Conservation (phyloP, 1,284 basidiomycete genomes). For the Ustilago cynodontis region DNA sequence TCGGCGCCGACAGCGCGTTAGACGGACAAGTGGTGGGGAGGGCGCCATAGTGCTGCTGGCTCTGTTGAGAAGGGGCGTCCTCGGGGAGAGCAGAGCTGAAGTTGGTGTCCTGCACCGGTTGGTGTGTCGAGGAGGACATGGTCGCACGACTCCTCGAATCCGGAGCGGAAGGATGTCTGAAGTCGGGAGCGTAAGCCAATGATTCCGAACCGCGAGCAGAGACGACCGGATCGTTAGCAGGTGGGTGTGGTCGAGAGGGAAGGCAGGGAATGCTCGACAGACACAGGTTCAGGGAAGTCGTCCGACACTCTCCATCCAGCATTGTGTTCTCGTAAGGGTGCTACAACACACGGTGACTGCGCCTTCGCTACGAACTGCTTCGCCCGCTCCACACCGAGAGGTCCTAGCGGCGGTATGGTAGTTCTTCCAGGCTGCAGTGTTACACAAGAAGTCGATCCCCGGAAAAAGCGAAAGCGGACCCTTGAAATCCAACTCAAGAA, state of each 20-base stretch:
- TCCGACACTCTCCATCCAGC: too few species aligned
- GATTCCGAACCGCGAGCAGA: too few species aligned
- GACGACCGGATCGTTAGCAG: not conserved
- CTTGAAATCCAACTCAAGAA: not conserved
- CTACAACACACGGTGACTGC: too few species aligned
- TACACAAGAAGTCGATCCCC: slow-evolving; percentile 7
- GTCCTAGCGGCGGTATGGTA: too few species aligned
- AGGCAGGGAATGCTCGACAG: too few species aligned
- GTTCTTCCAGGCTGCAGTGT: not conserved
- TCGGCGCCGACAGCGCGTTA: not conserved
- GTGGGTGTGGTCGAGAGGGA: not conserved
- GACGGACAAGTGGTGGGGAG: not conserved
- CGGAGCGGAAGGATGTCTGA: not conserved
- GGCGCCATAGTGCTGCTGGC: slow-evolving; percentile 12
- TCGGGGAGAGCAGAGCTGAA: slow-evolving; percentile 11
- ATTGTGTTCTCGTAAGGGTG: too few species aligned
- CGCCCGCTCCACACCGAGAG: too few species aligned
- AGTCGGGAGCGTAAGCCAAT: too few species aligned
- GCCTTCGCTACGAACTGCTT: too few species aligned
- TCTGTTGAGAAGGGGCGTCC: not conserved
- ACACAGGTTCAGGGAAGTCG: too few species aligned
- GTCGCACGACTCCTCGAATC: not conserved
- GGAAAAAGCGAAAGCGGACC: slow-evolving; percentile 1
- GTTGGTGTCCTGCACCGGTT: slow-evolving; percentile 37
- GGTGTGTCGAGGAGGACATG: slow-evolving; percentile 9